Percentiles rank a stretch among this genome's conserved stretches.
These are phyloP conservation scores for Actinomortierella ambigua DNA, from an alignment of 371 early-diverging fungal genomes.

Conservation along the genomic window DNA sequence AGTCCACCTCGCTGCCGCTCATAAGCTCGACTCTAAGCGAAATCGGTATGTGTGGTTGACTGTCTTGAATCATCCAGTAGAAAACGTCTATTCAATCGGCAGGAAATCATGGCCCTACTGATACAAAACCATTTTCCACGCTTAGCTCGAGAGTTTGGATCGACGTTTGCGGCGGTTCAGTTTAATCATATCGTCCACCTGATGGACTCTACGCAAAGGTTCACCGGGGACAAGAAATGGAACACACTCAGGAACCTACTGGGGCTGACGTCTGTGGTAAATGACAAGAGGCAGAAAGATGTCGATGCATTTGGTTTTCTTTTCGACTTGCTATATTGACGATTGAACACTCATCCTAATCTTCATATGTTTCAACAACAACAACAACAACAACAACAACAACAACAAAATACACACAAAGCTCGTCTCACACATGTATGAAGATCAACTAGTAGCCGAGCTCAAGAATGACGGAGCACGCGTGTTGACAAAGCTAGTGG, in stretches of 20 bases:
- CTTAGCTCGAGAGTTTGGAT: slow-evolving; percentile 55
- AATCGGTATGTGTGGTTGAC: slow-evolving; percentile 46
- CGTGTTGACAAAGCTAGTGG: no score
- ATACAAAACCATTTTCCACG: no score
- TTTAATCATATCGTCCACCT: slow-evolving; percentile 60
- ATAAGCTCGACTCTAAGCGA: slow-evolving; percentile 52
- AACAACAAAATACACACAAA: no score
- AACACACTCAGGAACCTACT: slow-evolving; percentile 26
- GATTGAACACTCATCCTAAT: no score
- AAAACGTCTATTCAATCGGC: no score
- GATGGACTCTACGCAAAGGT: slow-evolving; percentile 41
- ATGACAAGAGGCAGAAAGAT: background rate
- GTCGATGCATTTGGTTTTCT: background rate
- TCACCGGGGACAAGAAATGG: slow-evolving; percentile 14
- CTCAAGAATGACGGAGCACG: slow-evolving; percentile 31
- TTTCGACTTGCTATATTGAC: no score
- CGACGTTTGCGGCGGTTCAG: slow-evolving; percentile 68
- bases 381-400: no score
- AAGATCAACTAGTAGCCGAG: slow-evolving; percentile 40
- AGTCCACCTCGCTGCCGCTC: slow-evolving; percentile 49
- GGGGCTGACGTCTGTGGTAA: slow-evolving; percentile 36
- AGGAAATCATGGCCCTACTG: no score
- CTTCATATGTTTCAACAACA: no score
- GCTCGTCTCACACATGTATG: slow-evolving; percentile 41
- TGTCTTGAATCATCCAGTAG: no score